Conservation (phyloP, 2,329 filamentous ascomycete species). For the Orbilia blumenaviensis region DNA sequence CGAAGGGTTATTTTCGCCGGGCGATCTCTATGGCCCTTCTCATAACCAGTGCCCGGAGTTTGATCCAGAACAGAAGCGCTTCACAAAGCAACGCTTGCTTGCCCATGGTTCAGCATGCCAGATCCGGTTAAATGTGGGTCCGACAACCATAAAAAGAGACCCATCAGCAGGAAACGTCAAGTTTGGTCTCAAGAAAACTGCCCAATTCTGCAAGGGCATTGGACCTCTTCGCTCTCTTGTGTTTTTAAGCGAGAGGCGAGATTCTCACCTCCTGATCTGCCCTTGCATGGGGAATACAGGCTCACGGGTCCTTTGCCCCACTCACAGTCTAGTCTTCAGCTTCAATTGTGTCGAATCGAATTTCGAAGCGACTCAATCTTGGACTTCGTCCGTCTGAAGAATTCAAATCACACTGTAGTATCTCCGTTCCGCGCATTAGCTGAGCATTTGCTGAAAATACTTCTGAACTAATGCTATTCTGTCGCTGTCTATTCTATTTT, state of each 20-base stretch:
- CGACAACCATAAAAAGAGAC: slow-evolving; percentile 2
- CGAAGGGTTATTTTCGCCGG: slow-evolving; percentile 19
- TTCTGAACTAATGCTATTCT: not conserved
- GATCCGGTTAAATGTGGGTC: slow-evolving; percentile 28
- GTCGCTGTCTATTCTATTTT: slow-evolving; percentile 11
- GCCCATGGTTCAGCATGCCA: slow-evolving; percentile 26
- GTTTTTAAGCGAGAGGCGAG: slow-evolving; percentile 31
- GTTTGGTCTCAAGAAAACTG: slow-evolving; percentile 34
- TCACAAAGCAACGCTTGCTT: slow-evolving; percentile 17
- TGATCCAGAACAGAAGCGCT: slow-evolving; percentile 29
- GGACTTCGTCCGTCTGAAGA: slow-evolving; percentile 28
- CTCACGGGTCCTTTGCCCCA: slow-evolving; percentile 27
- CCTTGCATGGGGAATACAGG: slow-evolving; percentile 22
- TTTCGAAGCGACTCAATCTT: not conserved
- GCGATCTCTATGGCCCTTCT: slow-evolving; percentile 19
- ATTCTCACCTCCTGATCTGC: slow-evolving; percentile 43
- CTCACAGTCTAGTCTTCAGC: not conserved
- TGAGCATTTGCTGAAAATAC: slow-evolving; percentile 21
- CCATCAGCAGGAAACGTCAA: slow-evolving; percentile 34
- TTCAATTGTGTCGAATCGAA: slow-evolving; percentile 2
- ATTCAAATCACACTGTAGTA: slow-evolving; percentile 31
- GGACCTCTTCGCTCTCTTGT: slow-evolving; percentile 16
- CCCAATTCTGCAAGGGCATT: slow-evolving; percentile 51
- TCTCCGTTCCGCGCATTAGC: slow-evolving; percentile 34
- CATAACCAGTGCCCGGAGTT: slow-evolving; percentile 1